Evolutionary conservation across 805 yeast species (phyloP), one percentile per base, ranked within the genome.

Genomic region (Lachancea nothofagi): DNA sequence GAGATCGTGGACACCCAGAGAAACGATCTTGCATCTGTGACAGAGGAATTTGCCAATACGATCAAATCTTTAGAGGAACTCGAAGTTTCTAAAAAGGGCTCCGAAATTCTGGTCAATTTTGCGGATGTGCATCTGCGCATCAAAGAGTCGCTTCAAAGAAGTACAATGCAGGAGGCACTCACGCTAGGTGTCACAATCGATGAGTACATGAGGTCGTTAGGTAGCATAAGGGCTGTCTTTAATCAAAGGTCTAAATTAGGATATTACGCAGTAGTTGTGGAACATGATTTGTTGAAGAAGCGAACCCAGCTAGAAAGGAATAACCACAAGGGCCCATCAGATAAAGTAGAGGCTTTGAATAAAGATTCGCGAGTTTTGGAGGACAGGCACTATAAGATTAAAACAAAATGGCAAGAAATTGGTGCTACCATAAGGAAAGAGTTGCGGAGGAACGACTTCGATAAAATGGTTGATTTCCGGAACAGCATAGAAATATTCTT

Each of bases 401-500:
- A 78, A 45, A 68, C 68, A 17, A 75, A 72, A 42, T 87, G 81
- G 60, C 77, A 74, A n/a, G 69, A 67, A 14, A 74, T 87, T 26
- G 78, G 83, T 37, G 72, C 69, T 13, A 75, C 73, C 3, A 84
- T 90, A 39, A 82, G 77, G 55, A 58, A 61, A 29, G 96, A 93
- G 51, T 62, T 90, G 20, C 67, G 62, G 25, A 55, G 60, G 12
- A 86, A 89, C 56, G 95, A 87, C 55, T 66, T 69, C 31, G 90
- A 83, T 42, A 83, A 80, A 51, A 73, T 86, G 25, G 78, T 75
- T 27, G 97, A 89, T 52, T 87, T 90, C 62, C 75, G 96, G 56
- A 84, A 84, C 53, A 76, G 88, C 46, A 84, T 90, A 38, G 98
- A 93, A 62, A 81, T 90, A 9, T 89, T 80, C 53, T 74, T 94